These are phyloP conservation scores for Boeremia exigua DNA, from an alignment of 2,329 filamentous ascomycete genomes.

Conservation along the genomic window DNA sequence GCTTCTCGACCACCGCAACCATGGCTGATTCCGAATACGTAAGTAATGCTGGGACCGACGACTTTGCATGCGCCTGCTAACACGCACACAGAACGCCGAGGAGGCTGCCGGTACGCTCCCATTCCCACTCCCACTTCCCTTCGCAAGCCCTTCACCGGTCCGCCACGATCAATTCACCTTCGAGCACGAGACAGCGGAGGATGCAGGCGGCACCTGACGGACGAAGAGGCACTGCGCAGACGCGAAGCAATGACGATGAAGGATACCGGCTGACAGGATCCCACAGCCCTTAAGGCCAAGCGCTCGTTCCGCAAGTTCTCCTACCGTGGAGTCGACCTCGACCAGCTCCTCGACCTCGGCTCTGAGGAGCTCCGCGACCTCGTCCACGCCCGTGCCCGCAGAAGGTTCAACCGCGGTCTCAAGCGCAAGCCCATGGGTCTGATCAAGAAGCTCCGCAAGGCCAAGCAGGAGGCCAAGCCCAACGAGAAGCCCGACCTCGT, in stretches of 20 bases:
- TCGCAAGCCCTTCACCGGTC: slow-evolving; percentile 6
- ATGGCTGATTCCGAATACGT: slow-evolving; percentile 93
- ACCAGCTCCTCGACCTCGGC: slow-evolving; percentile 98
- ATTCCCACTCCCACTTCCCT: slow-evolving; percentile 14
- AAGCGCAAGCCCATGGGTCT: slow-evolving; percentile 99
- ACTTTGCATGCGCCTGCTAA: slow-evolving; percentile 27
- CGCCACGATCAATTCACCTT: slow-evolving; percentile 10
- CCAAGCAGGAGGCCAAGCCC: slow-evolving; percentile 63
- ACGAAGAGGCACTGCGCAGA: slow-evolving; percentile 4
- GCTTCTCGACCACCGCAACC: slow-evolving; percentile 62
- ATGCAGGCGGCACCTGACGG: slow-evolving; percentile 3
- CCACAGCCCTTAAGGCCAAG: slow-evolving; percentile 94
- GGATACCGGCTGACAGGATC: slow-evolving; percentile 35
- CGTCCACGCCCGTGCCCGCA: slow-evolving; percentile 97
- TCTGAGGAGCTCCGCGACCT: slow-evolving; percentile 99
- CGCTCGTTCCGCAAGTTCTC: slow-evolving; percentile 99
- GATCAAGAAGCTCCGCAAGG: slow-evolving; percentile 99
- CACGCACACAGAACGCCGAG: slow-evolving; percentile 77
- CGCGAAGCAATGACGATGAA: slow-evolving; percentile 10
- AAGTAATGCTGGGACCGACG: slow-evolving; percentile 55
- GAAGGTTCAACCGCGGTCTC: slow-evolving; percentile 98
- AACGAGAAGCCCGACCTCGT: slow-evolving; percentile 99
- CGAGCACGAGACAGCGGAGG: slow-evolving; percentile 17
- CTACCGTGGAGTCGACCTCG: slow-evolving; percentile 99
- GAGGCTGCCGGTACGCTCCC: slow-evolving; percentile 78